A percentile compares a stretch with the other conserved stretches of the same genome.
Evolutionary conservation across 2,329 filamentous ascomycete species (phyloP).

Genomic region (Sphaerostilbella broomeana): DNA sequence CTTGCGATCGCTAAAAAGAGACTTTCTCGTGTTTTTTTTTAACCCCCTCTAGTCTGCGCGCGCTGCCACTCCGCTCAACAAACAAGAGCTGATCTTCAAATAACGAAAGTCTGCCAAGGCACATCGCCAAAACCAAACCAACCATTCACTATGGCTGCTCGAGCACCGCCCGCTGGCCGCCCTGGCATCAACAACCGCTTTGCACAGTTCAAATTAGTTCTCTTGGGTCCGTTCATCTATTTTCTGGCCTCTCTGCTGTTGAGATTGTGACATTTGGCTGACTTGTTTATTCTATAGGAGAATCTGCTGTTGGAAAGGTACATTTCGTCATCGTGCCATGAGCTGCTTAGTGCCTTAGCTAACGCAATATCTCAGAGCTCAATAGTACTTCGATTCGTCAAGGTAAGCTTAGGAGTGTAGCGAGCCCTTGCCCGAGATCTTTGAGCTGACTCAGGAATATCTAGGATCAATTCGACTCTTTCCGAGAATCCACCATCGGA

Average conservation of each 20-base stretch:
- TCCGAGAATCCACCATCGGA: slow-evolving; percentile 96
- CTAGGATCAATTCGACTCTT: slow-evolving; percentile 96
- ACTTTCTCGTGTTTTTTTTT: no score
- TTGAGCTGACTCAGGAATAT: slow-evolving; percentile 11
- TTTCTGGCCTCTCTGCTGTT: slow-evolving; percentile 6
- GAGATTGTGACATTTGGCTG: slow-evolving; percentile 9
- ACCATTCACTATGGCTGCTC: slow-evolving; percentile 65
- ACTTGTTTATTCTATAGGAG: slow-evolving; percentile 52
- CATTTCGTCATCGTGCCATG: slow-evolving; percentile 9
- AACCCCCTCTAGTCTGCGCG: no score
- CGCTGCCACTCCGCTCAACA: no score
- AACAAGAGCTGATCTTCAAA: no score
- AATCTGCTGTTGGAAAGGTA: slow-evolving; percentile 98
- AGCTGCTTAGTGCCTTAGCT: slow-evolving; percentile 1
- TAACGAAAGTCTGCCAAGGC: no score
- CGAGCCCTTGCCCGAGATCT: not conserved
- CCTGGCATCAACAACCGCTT: slow-evolving; percentile 74
- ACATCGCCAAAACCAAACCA: slow-evolving; percentile 22
- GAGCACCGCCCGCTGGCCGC: slow-evolving; percentile 59
- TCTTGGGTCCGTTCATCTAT: slow-evolving; percentile 82
- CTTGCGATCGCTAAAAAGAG: no score
- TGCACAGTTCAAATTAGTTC: slow-evolving; percentile 97
- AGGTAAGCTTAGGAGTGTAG: slow-evolving; percentile 68
- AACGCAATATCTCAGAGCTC: slow-evolving; percentile 64
- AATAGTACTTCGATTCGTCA: slow-evolving; percentile 95